These are phyloP conservation scores for Schizosaccharomyces versatilis DNA, from an alignment of 1,139 yeast genomes.

Conservation along the genomic window DNA sequence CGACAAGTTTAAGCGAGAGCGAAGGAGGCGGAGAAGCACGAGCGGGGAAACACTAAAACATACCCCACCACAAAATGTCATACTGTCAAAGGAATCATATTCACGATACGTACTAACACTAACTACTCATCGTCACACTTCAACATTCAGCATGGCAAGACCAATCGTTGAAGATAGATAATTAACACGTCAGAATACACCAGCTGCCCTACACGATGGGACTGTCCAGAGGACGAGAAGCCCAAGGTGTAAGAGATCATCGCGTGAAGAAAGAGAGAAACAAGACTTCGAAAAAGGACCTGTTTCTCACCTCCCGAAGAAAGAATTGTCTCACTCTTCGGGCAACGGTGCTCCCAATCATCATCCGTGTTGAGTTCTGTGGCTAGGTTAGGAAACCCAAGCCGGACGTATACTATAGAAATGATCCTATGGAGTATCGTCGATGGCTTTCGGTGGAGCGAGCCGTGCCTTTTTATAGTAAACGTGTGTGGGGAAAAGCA, in stretches of 20 bases:
- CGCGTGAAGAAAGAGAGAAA: not conserved
- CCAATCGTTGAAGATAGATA: not conserved
- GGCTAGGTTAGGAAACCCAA: conserved; percentile 4
- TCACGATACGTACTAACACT: too few species aligned
- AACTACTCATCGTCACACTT: too few species aligned
- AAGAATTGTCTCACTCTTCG: conserved; percentile 1
- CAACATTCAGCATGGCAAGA: too few species aligned
- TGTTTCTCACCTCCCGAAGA: not conserved
- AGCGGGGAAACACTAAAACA: too few species aligned
- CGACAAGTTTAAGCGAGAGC: too few species aligned
- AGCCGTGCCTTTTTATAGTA: not conserved
- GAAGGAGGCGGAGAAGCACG: too few species aligned
- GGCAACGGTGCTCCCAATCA: conserved; percentile 2
- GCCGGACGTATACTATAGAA: conserved; percentile 4
- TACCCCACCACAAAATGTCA: too few species aligned
- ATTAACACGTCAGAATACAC: conserved; percentile 1
- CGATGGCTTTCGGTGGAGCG: not conserved
- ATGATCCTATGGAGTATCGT: conserved; percentile 3
- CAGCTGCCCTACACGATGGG: not conserved
- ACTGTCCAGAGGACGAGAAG: not conserved
- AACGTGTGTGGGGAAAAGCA: not conserved
- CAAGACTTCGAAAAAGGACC: too few species aligned
- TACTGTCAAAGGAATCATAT: too few species aligned
- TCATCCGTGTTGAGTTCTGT: conserved; percentile 4
- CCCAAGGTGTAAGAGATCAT: not conserved